Conservation (phyloP, 108 stramenopile species). For the Skeletonema costatum region DNA sequence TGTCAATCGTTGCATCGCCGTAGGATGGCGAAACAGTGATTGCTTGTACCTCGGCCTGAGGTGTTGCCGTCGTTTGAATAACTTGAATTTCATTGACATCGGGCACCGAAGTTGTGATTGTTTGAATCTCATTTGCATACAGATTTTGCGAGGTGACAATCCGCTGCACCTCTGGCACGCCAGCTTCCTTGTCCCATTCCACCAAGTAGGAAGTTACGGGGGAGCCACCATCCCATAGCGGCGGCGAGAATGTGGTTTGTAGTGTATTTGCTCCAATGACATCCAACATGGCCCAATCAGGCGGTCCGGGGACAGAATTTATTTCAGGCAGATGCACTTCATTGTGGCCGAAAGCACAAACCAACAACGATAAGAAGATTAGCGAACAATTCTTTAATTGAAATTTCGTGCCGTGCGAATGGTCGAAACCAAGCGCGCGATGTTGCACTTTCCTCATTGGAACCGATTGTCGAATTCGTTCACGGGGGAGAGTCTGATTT, state of each 20-base stretch:
- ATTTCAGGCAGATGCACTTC: not conserved
- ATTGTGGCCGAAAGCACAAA: not conserved
- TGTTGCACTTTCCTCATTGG: not conserved
- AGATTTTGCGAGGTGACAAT: conserved; percentile 69
- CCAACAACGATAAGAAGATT: not conserved
- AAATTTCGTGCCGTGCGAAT: not conserved
- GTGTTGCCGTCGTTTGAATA: conserved; percentile 50
- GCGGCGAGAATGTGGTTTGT: conserved; percentile 41
- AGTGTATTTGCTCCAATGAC: conserved; percentile 44
- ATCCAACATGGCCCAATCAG: conserved; percentile 40
- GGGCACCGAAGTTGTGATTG: conserved; percentile 55
- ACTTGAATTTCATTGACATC: conserved; percentile 78
- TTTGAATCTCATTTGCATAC: conserved; percentile 84
- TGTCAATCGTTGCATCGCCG: conserved; percentile 47
- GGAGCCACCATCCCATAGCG: conserved; percentile 44
- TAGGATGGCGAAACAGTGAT: conserved; percentile 54
- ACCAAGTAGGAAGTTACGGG: conserved; percentile 48
- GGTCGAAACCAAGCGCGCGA: not conserved
- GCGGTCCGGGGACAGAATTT: conserved; percentile 43
- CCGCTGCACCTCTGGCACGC: conserved; percentile 71
- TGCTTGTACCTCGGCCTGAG: conserved; percentile 66
- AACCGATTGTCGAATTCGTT: not conserved
- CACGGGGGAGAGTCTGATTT: no score
- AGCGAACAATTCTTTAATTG: not conserved
- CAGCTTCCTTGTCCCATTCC: conserved; percentile 87